A percentile compares a stretch with the other conserved stretches of the same genome.
These are phyloP conservation scores for Cardamine occulta DNA, from an alignment of 345 rosid species.

Conservation along the genomic window DNA sequence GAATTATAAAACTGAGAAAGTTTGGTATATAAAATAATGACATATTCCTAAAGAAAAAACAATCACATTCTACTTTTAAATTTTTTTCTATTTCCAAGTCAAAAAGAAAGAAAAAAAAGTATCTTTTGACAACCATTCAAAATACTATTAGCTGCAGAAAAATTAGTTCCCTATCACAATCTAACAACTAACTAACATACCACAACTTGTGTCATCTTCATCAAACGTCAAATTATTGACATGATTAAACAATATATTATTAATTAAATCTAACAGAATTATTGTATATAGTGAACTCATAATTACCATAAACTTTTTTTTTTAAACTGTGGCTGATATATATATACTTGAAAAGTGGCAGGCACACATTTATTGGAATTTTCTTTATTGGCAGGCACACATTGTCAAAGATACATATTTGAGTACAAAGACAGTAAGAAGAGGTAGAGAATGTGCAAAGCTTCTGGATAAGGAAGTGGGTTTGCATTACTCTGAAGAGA, in stretches of 20 bases:
- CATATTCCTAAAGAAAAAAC: slow-evolving; percentile 2
- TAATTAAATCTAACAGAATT: not conserved
- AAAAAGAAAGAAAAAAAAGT: slow-evolving; percentile 8
- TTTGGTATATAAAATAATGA: slow-evolving; percentile 29
- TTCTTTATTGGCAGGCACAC: too few relatives aligned
- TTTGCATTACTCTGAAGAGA: slow-evolving; percentile 52
- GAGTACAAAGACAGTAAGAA: slow-evolving; percentile 23
- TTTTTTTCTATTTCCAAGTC: slow-evolving; percentile 29
- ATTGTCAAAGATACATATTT: slow-evolving; percentile 40
- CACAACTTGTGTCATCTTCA: slow-evolving; percentile 24
- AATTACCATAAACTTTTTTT: not conserved
- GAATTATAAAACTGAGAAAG: slow-evolving; percentile 19
- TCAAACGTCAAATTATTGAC: not conserved
- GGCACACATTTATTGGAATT: slow-evolving; percentile 35
- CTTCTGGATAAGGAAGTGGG: slow-evolving; percentile 23
- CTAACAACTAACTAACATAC: slow-evolving; percentile 28
- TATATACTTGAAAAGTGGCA: slow-evolving; percentile 12
- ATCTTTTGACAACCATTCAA: slow-evolving; percentile 31
- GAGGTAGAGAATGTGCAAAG: slow-evolving; percentile 29
- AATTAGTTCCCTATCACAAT: slow-evolving; percentile 41
- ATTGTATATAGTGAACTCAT: not conserved
- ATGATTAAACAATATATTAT: not conserved
- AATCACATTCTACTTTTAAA: slow-evolving; percentile 31
- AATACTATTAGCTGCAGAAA: slow-evolving; percentile 36
- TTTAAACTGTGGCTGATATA: not conserved